These are phyloP conservation scores for Tylopilus sp. DNA, from an alignment of 1,284 basidiomycete genomes.

Conservation along the genomic window DNA sequence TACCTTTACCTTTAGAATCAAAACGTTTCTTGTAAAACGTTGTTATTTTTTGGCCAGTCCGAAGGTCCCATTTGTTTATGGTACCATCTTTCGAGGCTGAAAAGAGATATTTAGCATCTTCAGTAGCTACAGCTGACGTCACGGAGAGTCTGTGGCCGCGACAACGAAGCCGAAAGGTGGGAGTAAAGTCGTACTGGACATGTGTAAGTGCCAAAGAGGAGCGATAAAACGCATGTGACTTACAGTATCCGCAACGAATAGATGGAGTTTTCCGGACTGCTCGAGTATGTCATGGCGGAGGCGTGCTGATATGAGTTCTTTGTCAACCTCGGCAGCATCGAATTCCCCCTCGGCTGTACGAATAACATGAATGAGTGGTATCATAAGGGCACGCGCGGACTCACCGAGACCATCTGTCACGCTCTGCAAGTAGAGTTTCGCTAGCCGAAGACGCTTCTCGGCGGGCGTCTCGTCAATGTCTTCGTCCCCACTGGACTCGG, in stretches of 20 bases:
- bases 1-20: slow-evolving; percentile 38
- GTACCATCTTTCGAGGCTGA: slow-evolving; percentile 83
- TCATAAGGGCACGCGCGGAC: slow-evolving; percentile 25
- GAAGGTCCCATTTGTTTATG: slow-evolving; percentile 79
- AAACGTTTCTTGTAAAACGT: slow-evolving; percentile 59
- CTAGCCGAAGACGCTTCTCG: slow-evolving; percentile 87
- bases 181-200: slow-evolving; percentile 35
- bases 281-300: slow-evolving; percentile 87
- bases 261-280: slow-evolving; percentile 80
- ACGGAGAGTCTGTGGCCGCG: slow-evolving; percentile 74
- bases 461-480: slow-evolving; percentile 90
- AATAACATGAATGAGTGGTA: slow-evolving; percentile 1
- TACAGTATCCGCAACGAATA: slow-evolving; percentile 73
- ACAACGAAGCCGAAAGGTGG: slow-evolving; percentile 52
- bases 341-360: slow-evolving; percentile 73
- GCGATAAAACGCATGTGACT: slow-evolving; percentile 18
- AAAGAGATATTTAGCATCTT: slow-evolving; percentile 69
- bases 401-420: slow-evolving; percentile 76
- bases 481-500: slow-evolving; percentile 68
- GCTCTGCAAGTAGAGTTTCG: slow-evolving; percentile 85
- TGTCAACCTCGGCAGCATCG: slow-evolving; percentile 92
- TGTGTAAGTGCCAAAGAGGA: slow-evolving; percentile 21
- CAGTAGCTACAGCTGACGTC: slow-evolving; percentile 71
- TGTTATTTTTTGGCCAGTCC: slow-evolving; percentile 53
- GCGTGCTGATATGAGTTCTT: slow-evolving; percentile 85